phyloP scores from a whole-genome alignment of 306 rosid species.

The Mimosa pudica region DNA sequence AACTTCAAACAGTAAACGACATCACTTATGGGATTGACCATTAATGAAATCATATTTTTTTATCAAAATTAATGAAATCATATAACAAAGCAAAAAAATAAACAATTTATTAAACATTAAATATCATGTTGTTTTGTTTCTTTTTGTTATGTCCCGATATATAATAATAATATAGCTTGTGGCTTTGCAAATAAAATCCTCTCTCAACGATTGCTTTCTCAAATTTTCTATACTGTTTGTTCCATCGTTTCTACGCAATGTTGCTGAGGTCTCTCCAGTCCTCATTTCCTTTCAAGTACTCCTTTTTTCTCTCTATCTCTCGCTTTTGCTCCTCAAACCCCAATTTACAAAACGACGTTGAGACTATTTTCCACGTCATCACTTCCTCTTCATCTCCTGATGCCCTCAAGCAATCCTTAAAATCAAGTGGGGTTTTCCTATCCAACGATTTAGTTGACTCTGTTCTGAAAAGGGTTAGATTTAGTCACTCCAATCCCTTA shows the following conservation, averaged over 20 bases:
- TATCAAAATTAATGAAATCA: no score
- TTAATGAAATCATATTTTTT: no score
- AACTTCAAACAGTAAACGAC: no score
- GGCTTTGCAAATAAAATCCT: no score
- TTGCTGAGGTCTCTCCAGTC: slow-evolving; percentile 33
- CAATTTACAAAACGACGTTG: slow-evolving; percentile 42
- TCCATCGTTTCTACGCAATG: not conserved
- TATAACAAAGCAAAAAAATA: no score
- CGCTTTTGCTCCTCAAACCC: slow-evolving; percentile 43
- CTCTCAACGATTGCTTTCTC: no score
- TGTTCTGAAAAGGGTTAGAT: slow-evolving; percentile 76
- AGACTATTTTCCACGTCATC: slow-evolving; percentile 51
- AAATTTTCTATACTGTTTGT: no score
- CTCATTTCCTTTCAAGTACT: slow-evolving; percentile 35
- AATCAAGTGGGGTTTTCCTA: slow-evolving; percentile 66
- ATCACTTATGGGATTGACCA: no score
- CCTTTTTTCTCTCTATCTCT: slow-evolving; percentile 10
- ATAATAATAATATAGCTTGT: no score
- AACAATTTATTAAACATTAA: no score
- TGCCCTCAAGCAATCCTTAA: slow-evolving; percentile 51
- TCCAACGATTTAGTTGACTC: slow-evolving; percentile 73
- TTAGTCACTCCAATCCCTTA: slow-evolving; percentile 78
- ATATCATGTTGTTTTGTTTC: no score
- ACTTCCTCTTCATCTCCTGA: slow-evolving; percentile 45
- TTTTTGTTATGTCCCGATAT: no score